These are phyloP conservation scores for Halenospora varia DNA, from an alignment of 495 filamentous ascomycete genomes.

Conservation along the genomic window DNA sequence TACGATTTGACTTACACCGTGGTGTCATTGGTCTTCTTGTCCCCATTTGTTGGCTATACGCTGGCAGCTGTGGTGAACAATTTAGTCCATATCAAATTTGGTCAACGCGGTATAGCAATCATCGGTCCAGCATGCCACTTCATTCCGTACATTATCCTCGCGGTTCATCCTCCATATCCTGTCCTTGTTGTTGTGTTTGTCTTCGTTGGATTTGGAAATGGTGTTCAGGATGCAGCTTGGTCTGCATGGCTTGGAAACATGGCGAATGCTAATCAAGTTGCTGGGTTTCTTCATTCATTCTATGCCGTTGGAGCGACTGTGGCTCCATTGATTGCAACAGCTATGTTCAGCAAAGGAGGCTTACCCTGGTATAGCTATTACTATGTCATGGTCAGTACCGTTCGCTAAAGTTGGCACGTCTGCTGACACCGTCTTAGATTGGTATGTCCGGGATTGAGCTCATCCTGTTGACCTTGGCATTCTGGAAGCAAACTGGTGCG, in stretches of 20 bases:
- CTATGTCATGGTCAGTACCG: slow-evolving; percentile 41
- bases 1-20: slow-evolving; percentile 73
- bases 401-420: slow-evolving; percentile 18
- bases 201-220: slow-evolving; percentile 68
- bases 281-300: slow-evolving; percentile 65
- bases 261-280: slow-evolving; percentile 60
- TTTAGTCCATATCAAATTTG: slow-evolving; percentile 47
- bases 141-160: slow-evolving; percentile 62
- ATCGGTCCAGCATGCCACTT: slow-evolving; percentile 61
- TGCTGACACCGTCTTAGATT: slow-evolving; percentile 39
- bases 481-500: slow-evolving; percentile 66
- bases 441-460: slow-evolving; percentile 60
- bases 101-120: slow-evolving; percentile 72
- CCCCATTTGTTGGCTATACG: slow-evolving; percentile 77
- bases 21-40: slow-evolving; percentile 76
- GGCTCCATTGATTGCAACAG: slow-evolving; percentile 71
- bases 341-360: slow-evolving; percentile 53
- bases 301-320: slow-evolving; percentile 77
- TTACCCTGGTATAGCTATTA: slow-evolving; percentile 63
- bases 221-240: slow-evolving; percentile 66
- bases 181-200: slow-evolving; percentile 67
- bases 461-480: slow-evolving; percentile 45
- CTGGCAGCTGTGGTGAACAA: slow-evolving; percentile 66
- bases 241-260: slow-evolving; percentile 82
- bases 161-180: slow-evolving; percentile 70